Evolutionary conservation across 495 filamentous ascomycete species (phyloP), one percentile per base, ranked within the genome.

Genomic region (Chaetomium fimeti): DNA sequence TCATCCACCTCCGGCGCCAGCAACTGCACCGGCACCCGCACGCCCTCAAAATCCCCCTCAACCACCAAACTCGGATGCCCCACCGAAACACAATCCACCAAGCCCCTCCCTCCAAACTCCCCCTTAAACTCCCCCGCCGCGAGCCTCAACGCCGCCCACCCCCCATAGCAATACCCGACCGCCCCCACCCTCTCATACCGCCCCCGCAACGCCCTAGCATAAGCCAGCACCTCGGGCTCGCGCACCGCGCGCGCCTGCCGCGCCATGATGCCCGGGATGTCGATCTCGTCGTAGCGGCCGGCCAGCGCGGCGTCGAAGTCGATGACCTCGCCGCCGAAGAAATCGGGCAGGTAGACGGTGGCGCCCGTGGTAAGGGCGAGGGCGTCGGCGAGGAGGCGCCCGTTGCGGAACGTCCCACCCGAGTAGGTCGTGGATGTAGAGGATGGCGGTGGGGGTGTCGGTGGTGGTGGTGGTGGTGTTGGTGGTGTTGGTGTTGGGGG

Each of bases 91-190:
- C 73, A 79, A 65, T 87, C 84, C n/a, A 89, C 78, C n/a, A 88
- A 70, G 22, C 69, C 72, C 28, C 72, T 71, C 3, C 61, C 70
- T 0, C 70, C 59, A 29, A 0, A 5, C 40, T 52, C 48, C 48
- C 3, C 79, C 71, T 68, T 83, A 82, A 27, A 78, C 53, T 56
- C 53, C 5, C 8, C 18, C 29, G 28, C 20, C 18, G 7, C 53
- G 5, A 56, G 29, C 53, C 53, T 5, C 9, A 56, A 24, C 8
- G 22, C 76, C 0, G 78, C 84, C 84, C 84, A 87, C 1, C 83
- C 85, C 57, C 85, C 85, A 56, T 77, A 88, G 75, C 87, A 89
- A 71, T 80, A 88, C 5, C 86, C 85, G 22, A 88, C 72, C 2
- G 84, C 84, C 9, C 77, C 85, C 40, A 87, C 64, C 45, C 74